Evolutionary conservation across 257 asterid genomes (phyloP).

Genomic region (Craterostigma plantagineum): DNA sequence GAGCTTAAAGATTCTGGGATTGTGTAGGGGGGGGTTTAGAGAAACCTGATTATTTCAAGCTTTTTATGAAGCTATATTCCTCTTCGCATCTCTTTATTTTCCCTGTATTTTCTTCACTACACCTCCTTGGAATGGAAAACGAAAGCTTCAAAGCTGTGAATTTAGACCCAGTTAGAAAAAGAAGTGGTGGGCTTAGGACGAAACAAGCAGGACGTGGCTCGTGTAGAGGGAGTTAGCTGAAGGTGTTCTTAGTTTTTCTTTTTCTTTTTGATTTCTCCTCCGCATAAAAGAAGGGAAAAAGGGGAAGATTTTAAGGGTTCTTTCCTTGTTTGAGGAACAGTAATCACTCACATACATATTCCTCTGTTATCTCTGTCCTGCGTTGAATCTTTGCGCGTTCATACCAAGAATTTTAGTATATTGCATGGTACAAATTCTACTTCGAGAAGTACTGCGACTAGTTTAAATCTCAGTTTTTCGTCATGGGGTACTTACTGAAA

Average conservation of each 20-base stretch:
- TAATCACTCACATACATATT: too few relatives aligned
- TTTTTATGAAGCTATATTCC: constrained; percentile 1
- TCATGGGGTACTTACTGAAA: constrained; percentile 60
- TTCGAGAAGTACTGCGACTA: not conserved
- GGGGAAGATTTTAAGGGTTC: not conserved
- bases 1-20: constrained; percentile 62
- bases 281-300: constrained; percentile 4
- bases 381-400: too few relatives aligned
- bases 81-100: constrained; percentile 2
- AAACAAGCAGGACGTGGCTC: constrained; percentile 80
- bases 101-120: not conserved
- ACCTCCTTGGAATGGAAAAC: constrained; percentile 36
- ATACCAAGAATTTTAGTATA: constrained; percentile 12
- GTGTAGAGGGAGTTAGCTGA: constrained; percentile 66
- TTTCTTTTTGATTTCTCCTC: not conserved
- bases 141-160: constrained; percentile 20
- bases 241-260: not conserved
- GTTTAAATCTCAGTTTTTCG: constrained; percentile 3
- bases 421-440: not conserved
- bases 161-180: constrained; percentile 61
- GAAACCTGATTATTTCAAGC: not conserved
- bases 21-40: constrained; percentile 27
- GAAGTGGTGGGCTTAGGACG: constrained; percentile 73
- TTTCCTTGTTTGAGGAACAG: too few relatives aligned
- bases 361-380: too few relatives aligned